A percentile compares a stretch with the other conserved stretches of the same genome.
Conservation (phyloP, 2,329 filamentous ascomycete genomes). For the Phyllosticta citribraziliensis region DNA sequence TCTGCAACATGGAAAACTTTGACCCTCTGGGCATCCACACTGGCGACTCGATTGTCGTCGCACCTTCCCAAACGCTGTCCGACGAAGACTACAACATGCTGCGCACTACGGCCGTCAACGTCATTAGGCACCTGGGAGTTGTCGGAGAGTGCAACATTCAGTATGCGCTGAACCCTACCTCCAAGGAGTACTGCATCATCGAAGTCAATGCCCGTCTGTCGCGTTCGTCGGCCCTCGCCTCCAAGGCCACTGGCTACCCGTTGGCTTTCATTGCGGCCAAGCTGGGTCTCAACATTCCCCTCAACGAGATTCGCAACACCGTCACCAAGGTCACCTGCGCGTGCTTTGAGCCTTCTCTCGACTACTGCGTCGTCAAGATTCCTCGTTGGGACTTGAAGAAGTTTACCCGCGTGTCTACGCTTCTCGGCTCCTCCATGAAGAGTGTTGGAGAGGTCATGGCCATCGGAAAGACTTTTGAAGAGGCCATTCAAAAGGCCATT, state of each 20-base stretch:
- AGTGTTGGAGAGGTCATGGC: slow-evolving; percentile 99
- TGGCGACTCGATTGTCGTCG: slow-evolving; percentile 95
- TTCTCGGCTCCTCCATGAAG: slow-evolving; percentile 98
- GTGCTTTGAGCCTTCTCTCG: slow-evolving; percentile 95
- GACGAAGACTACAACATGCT: slow-evolving; percentile 99
- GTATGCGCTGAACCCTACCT: slow-evolving; percentile 92
- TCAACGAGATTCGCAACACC: slow-evolving; percentile 93
- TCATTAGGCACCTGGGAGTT: slow-evolving; percentile 92
- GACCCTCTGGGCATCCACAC: slow-evolving; percentile 97
- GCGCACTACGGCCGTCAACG: slow-evolving; percentile 89
- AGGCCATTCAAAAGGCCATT: slow-evolving; percentile 97
- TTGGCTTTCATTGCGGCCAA: slow-evolving; percentile 95
- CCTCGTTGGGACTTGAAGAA: slow-evolving; percentile 98
- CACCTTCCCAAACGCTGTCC: slow-evolving; percentile 89
- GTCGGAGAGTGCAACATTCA: slow-evolving; percentile 99
- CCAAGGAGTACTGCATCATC: slow-evolving; percentile 95
- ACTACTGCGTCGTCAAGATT: slow-evolving; percentile 98
- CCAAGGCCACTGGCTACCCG: slow-evolving; percentile 94
- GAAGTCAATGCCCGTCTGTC: slow-evolving; percentile 97
- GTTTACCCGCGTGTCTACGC: slow-evolving; percentile 91
- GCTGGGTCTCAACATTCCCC: slow-evolving; percentile 83
- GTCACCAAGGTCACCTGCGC: slow-evolving; percentile 94
- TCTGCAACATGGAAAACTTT: slow-evolving; percentile 99
- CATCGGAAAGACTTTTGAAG: slow-evolving; percentile 92
- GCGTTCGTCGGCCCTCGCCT: slow-evolving; percentile 87